phyloP scores from a whole-genome alignment of 306 rosid species.

The Dalbergia cultrata region DNA sequence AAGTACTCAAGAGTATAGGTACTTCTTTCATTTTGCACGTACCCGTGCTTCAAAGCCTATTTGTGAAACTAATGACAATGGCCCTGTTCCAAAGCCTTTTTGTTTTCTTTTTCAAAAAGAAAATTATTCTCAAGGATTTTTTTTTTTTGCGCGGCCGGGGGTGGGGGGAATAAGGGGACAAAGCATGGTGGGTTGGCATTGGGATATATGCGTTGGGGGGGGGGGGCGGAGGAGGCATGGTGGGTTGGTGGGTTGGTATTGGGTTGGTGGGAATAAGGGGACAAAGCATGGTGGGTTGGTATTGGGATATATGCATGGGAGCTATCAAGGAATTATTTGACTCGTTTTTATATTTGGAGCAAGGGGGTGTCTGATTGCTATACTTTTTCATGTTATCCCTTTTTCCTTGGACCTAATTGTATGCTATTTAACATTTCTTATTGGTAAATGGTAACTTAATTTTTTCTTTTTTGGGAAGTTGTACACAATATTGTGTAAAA shows the following conservation, averaged over 20 bases:
- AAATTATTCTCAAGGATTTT: conserved; percentile 36
- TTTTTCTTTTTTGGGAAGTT: background rate
- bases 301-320: conserved; percentile 49
- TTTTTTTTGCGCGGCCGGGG: background rate
- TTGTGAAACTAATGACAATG: conserved; percentile 36
- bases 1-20: too few relatives aligned
- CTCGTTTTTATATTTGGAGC: conserved; percentile 10
- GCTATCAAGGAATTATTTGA: conserved; percentile 41
- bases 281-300: conserved; percentile 51
- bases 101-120: background rate
- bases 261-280: conserved; percentile 39
- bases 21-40: too few relatives aligned
- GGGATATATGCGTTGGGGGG: too few relatives aligned
- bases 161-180: too few relatives aligned
- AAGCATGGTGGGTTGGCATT: too few relatives aligned
- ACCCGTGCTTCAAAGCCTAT: too few relatives aligned
- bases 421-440: conserved; percentile 27
- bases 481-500: conserved; percentile 45
- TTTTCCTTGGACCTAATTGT: conserved; percentile 27
- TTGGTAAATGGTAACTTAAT: background rate
- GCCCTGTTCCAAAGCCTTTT: conserved; percentile 44
- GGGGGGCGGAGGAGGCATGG: too few relatives aligned
- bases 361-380: conserved; percentile 51
- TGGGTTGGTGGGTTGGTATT: too few relatives aligned
- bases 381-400: conserved; percentile 22